Base-by-base conservation (phyloP, 2,329 filamentous ascomycete species). In the Arthrobotrys iridis region DNA sequence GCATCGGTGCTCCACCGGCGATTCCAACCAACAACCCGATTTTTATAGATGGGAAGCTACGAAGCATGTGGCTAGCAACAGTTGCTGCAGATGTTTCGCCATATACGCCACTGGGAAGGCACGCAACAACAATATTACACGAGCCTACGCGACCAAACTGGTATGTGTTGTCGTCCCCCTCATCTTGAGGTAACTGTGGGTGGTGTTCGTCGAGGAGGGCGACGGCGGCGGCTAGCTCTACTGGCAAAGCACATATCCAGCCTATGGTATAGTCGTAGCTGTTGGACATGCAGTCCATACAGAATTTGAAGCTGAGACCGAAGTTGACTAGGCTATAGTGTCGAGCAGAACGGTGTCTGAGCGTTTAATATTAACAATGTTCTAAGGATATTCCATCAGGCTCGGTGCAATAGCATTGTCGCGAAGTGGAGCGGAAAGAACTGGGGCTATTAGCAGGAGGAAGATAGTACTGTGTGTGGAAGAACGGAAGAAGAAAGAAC, bases 241-340 rank as follows among this genome's bases (percentile, higher is more conserved):
- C 15, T 1, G 76, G 66, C 2, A 79, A 33, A 2, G 77, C 77
- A 37, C 68, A 71, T 8, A 79, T 75, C 78, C 77, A 79, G n/a
- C 73, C 78, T 0, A 79, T 35, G 1, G 41, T 77, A 22, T 78
- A 78, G 40, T 70, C 63, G 7, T 57, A n/a, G n/a, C n/a, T n/a
- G n/a, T n/a, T n/a, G n/a, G n/a, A n/a, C n/a, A n/a, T n/a, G n/a
- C n/a, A n/a, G n/a, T n/a, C n/a, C n/a, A n/a, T n/a, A n/a, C n/a
- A n/a, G n/a, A n/a, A n/a, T n/a, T n/a, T n/a, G n/a, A n/a, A n/a
- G n/a, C n/a, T n/a, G n/a, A n/a, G n/a, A n/a, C n/a, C n/a, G n/a
- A n/a, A n/a, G n/a, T n/a, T n/a, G n/a, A n/a, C n/a, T n/a, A n/a
- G n/a, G n/a, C n/a, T n/a, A n/a, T n/a, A n/a, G n/a, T n/a, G n/a